Conservation (phyloP, 305 asterid species). For the Fraxinus ornus region DNA sequence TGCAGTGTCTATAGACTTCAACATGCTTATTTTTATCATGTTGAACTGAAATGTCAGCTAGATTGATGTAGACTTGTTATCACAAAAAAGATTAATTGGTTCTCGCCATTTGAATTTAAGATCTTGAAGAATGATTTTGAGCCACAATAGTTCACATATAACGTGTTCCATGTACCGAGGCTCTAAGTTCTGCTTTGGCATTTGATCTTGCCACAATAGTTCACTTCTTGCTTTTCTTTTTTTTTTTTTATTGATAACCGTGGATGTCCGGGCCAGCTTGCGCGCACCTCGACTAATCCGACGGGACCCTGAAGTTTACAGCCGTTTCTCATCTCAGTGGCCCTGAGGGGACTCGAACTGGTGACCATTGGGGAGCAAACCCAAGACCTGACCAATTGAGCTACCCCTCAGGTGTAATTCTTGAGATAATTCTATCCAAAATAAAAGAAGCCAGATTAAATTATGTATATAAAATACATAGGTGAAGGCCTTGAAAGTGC, state of each 20-base stretch:
- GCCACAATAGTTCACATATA: neutral
- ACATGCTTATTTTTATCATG: neutral
- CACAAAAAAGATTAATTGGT: neutral
- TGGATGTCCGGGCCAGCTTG: too few species aligned
- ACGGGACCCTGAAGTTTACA: too few species aligned
- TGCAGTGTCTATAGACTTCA: neutral
- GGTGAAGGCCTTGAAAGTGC: constrained; percentile 41
- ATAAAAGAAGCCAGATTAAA: constrained; percentile 34
- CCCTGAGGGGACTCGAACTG: too few species aligned
- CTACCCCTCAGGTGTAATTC: too few species aligned
- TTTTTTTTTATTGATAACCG: too few species aligned
- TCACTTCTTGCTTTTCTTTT: too few species aligned
- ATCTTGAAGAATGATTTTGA: neutral
- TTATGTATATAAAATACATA: constrained; percentile 26
- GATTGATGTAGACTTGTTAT: neutral
- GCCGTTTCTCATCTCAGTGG: too few species aligned
- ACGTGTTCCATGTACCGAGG: neutral
- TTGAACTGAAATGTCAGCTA: neutral
- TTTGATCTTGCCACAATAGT: neutral
- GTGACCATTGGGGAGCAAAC: too few species aligned
- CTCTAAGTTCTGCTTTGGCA: neutral
- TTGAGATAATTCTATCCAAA: constrained; percentile 29
- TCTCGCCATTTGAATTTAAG: neutral
- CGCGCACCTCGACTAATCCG: too few species aligned
- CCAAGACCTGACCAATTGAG: too few species aligned